Conservation (phyloP, 1,139 yeast genomes). For the Pneumocystis canis region DNA sequence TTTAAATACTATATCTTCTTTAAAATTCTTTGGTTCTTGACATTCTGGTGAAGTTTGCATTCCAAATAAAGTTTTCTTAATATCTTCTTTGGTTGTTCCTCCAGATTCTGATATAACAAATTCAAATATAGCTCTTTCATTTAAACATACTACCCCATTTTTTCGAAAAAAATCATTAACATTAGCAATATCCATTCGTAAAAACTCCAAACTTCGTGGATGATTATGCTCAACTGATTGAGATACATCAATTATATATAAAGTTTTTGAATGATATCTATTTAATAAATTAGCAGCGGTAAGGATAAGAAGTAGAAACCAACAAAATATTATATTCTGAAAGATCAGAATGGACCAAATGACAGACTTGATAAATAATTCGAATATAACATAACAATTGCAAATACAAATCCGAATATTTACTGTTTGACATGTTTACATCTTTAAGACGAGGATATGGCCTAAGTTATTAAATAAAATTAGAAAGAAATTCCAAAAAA, state of each 20-base stretch:
- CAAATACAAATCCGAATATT: conserved; percentile 52
- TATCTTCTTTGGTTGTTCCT: conserved; percentile 21
- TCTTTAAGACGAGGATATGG: conserved; percentile 19
- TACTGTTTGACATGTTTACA: conserved; percentile 45
- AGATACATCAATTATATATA: conserved; percentile 89
- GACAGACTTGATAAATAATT: conserved; percentile 71
- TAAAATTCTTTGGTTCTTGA: conserved; percentile 23
- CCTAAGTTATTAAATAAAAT: conserved; percentile 25
- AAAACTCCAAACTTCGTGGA: conserved; percentile 87
- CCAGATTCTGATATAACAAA: conserved; percentile 38
- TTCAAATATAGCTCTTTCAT: conserved; percentile 69
- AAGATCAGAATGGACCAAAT: conserved; percentile 89
- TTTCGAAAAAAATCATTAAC: conserved; percentile 75
- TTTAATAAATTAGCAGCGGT: background rate
- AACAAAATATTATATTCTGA: conserved; percentile 81
- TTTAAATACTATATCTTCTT: conserved; percentile 71
- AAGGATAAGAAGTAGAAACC: background rate
- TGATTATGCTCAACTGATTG: conserved; percentile 97
- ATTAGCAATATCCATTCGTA: conserved; percentile 94
- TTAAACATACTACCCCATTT: conserved; percentile 58
- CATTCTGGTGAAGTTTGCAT: conserved; percentile 16
- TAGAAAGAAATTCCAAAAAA: conserved; percentile 78
- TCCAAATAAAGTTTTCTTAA: conserved; percentile 28
- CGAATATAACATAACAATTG: conserved; percentile 77
- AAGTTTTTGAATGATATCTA: conserved; percentile 45